Percentiles rank a stretch among this genome's conserved stretches.
Conservation (phyloP, 129 eudicot genomes). For the Flaveria ramosissima region DNA sequence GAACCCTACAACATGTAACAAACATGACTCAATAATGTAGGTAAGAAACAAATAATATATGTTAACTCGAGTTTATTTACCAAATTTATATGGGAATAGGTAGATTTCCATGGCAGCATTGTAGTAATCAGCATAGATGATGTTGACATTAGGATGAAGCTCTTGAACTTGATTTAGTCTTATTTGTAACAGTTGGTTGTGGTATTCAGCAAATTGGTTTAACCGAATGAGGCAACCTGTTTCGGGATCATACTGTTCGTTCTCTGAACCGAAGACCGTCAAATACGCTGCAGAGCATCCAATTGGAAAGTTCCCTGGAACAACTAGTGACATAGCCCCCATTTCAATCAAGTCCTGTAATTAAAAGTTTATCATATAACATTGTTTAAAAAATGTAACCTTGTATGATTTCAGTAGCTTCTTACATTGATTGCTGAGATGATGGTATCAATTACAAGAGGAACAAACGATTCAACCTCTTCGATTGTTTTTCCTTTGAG, state of each 20-base stretch:
- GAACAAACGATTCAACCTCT: slow-evolving; percentile 23
- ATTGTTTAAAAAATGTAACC: background rate
- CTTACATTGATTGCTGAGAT: slow-evolving; percentile 12
- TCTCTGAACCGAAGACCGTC: background rate
- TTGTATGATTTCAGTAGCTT: background rate
- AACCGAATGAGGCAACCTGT: slow-evolving; percentile 43
- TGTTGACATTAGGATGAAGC: slow-evolving; percentile 39
- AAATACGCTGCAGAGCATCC: slow-evolving; percentile 31
- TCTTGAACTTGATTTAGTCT: slow-evolving; percentile 29
- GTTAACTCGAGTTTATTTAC: slow-evolving; percentile 14
- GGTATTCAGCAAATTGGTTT: slow-evolving; percentile 42
- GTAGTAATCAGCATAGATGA: slow-evolving; percentile 58
- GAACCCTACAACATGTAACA: slow-evolving; percentile 20
- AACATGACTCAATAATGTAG: background rate
- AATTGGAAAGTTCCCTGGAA: slow-evolving; percentile 42
- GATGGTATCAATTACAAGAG: slow-evolving; percentile 40
- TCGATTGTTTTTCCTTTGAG: slow-evolving; percentile 32
- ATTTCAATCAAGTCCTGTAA: slow-evolving; percentile 29
- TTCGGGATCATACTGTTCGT: slow-evolving; percentile 42
- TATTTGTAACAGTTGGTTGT: slow-evolving; percentile 35
- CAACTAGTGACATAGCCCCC: slow-evolving; percentile 32
- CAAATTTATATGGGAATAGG: slow-evolving; percentile 38
- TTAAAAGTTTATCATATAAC: background rate
- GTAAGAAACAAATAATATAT: background rate
- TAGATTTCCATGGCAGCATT: slow-evolving; percentile 45